These are phyloP conservation scores for Cavenderia fasciculata DNA, from an alignment of 78 protist genomes.

Conservation along the genomic window DNA sequence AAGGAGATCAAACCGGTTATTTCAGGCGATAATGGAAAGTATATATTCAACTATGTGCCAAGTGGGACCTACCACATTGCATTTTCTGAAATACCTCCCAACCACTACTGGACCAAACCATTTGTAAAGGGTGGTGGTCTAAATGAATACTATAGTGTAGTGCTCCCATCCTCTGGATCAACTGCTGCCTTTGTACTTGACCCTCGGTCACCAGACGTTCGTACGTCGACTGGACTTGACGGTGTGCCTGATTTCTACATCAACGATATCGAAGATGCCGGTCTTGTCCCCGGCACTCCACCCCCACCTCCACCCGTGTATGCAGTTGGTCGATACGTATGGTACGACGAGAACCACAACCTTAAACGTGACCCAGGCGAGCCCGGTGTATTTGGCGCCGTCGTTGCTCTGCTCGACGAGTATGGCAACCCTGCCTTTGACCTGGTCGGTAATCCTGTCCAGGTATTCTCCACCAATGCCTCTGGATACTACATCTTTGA, in stretches of 20 bases:
- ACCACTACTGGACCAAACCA: constrained; percentile 26
- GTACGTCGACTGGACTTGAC: neutral
- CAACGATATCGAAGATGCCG: constrained; percentile 20
- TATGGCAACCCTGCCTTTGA: neutral
- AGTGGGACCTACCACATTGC: neutral
- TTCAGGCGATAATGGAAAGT: constrained; percentile 16
- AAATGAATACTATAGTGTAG: constrained; percentile 1
- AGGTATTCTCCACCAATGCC: neutral
- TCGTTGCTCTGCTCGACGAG: neutral
- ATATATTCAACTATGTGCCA: neutral
- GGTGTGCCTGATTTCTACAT: constrained; percentile 17
- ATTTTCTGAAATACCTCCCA: constrained; percentile 1
- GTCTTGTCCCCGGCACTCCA: neutral
- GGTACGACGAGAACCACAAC: constrained; percentile 8
- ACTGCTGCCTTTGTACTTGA: neutral
- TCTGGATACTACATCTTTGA: constrained; percentile 23
- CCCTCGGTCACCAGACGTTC: neutral
- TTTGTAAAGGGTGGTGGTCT: neutral
- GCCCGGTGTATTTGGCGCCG: neutral
- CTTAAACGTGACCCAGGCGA: neutral
- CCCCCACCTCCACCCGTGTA: neutral
- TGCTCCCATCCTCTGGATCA: neutral
- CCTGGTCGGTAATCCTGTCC: neutral
- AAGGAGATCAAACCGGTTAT: neutral
- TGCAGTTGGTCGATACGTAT: constrained; percentile 52